These are phyloP conservation scores for Grammothele lineata DNA, from an alignment of 768 basidiomycete species.

Conservation along the genomic window DNA sequence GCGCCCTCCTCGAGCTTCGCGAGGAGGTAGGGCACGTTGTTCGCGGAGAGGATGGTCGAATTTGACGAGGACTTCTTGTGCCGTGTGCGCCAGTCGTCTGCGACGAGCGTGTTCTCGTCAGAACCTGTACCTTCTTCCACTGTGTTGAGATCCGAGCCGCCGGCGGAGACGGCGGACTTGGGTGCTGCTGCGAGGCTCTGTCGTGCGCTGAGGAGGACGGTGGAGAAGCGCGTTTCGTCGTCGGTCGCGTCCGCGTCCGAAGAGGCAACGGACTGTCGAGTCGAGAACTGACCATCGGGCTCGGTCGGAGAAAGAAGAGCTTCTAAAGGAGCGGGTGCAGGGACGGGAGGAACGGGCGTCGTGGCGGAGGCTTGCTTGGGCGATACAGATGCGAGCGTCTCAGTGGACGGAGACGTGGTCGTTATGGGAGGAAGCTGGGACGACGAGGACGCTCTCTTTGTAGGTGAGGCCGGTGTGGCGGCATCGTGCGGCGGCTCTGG, in stretches of 20 bases:
- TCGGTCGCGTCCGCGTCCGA: conserved; percentile 72
- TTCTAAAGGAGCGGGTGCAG: conserved; percentile 20
- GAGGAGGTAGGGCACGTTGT: conserved; percentile 50
- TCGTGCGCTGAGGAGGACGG: conserved; percentile 39
- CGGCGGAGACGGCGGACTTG: conserved; percentile 22
- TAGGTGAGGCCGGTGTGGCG: no score
- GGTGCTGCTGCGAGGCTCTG: conserved; percentile 30
- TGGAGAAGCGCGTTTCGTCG: conserved; percentile 48
- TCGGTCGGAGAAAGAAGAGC: conserved; percentile 28
- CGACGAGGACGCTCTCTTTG: no score
- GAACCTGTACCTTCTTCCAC: conserved; percentile 10
- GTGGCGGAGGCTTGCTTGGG: no score
- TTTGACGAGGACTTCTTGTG: conserved; percentile 67
- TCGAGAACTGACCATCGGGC: conserved; percentile 17
- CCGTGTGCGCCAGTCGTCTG: conserved; percentile 14
- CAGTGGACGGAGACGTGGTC: no score
- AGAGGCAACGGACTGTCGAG: conserved; percentile 42
- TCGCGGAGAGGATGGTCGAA: conserved; percentile 49
- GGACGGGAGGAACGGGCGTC: not conserved
- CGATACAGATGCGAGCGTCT: no score
- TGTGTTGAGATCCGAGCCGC: conserved; percentile 17
- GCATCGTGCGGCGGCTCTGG: no score
- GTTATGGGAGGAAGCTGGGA: no score
- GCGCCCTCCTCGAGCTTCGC: conserved; percentile 46
- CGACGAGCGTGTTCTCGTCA: conserved; percentile 19